Evolutionary conservation across 495 filamentous ascomycete genomes (phyloP).

Genomic region (Neurospora sp.): DNA sequence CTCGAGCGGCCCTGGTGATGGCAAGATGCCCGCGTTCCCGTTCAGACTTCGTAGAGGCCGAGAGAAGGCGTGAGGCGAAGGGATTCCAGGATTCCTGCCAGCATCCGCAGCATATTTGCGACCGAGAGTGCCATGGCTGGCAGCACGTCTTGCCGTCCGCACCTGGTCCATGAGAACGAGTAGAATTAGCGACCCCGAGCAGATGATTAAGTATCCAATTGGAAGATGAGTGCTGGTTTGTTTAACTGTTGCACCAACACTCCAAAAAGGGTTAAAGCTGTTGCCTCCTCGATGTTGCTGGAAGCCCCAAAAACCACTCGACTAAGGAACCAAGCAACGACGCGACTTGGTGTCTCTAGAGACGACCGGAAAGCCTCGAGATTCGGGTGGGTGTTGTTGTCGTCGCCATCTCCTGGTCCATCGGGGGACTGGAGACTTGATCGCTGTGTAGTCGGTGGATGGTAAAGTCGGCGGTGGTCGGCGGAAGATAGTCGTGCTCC

Average conservation of each 20-base stretch:
- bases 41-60: constrained; percentile 27
- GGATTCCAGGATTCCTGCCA: neutral
- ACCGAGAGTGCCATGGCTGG: constrained; percentile 32
- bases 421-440: neutral
- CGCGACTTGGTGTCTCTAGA: neutral
- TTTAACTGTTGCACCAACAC: neutral
- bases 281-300: neutral
- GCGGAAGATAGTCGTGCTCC: neutral
- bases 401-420: neutral
- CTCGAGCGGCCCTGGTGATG: constrained; percentile 36
- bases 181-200: neutral
- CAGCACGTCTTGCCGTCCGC: constrained; percentile 26
- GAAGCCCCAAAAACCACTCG: neutral
- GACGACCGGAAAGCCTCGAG: neutral
- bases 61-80: constrained; percentile 9
- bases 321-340: neutral
- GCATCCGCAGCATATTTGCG: constrained; percentile 23
- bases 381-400: neutral
- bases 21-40: constrained; percentile 25
- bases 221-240: neutral
- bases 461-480: neutral
- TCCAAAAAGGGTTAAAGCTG: constrained; percentile 2
- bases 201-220: neutral
- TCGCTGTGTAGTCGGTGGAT: neutral
- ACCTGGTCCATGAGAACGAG: constrained; percentile 24